Evolutionary conservation across 768 basidiomycete genomes (phyloP).

Genomic region (Kwoniella sp.): DNA sequence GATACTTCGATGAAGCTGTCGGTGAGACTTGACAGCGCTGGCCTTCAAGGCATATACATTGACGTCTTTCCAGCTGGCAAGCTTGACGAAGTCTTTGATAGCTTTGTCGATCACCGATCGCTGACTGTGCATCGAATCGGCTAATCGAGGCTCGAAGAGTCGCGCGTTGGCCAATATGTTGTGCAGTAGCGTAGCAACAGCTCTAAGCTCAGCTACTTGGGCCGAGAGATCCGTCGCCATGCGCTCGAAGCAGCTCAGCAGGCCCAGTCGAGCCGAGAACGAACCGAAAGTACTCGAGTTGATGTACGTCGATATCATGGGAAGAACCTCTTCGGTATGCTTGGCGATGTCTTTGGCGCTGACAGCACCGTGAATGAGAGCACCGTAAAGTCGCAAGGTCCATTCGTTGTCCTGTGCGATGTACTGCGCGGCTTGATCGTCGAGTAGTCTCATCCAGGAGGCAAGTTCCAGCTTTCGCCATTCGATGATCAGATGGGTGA

Average conservation of each 20-base stretch:
- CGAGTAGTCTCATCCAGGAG: slow-evolving; percentile 80
- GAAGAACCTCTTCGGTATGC: slow-evolving; percentile 70
- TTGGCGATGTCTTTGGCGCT: slow-evolving; percentile 51
- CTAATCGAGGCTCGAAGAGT: slow-evolving; percentile 64
- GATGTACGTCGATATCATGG: slow-evolving; percentile 80
- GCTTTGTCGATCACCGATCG: slow-evolving; percentile 73
- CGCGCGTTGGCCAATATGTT: slow-evolving; percentile 67
- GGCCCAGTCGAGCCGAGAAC: slow-evolving; percentile 67
- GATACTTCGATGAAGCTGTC: slow-evolving; percentile 83
- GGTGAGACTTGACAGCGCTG: slow-evolving; percentile 86
- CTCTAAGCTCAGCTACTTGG: slow-evolving; percentile 56
- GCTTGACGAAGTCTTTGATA: slow-evolving; percentile 79
- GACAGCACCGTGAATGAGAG: slow-evolving; percentile 66
- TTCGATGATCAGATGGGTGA: slow-evolving; percentile 74
- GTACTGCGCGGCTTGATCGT: slow-evolving; percentile 65
- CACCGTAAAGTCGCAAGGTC: slow-evolving; percentile 91
- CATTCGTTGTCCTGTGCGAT: slow-evolving; percentile 65
- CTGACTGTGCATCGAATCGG: slow-evolving; percentile 63
- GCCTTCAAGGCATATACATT: slow-evolving; percentile 91
- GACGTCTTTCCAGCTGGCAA: slow-evolving; percentile 97
- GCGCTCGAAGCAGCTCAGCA: slow-evolving; percentile 69
- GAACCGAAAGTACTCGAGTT: slow-evolving; percentile 78
- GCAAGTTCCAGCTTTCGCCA: slow-evolving; percentile 89
- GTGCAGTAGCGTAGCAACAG: slow-evolving; percentile 65
- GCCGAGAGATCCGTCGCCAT: slow-evolving; percentile 60